A percentile compares a stretch with the other conserved stretches of the same genome.
These are phyloP conservation scores for Heterobasidion parviporum DNA, from an alignment of 1,284 basidiomycete species.

Conservation along the genomic window DNA sequence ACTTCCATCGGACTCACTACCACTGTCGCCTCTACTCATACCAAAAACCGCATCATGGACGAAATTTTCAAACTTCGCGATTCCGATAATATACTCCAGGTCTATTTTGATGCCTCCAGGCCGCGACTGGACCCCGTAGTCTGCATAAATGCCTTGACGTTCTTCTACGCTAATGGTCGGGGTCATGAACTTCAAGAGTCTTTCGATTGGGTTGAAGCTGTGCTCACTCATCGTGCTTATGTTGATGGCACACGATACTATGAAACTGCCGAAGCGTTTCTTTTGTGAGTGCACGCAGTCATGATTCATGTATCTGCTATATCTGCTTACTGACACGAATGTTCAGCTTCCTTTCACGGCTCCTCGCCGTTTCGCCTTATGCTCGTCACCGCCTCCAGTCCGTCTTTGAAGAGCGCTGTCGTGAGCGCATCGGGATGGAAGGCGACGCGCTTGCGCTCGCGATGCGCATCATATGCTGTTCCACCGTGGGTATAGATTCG, in stretches of 20 bases:
- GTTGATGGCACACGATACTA: conserved; percentile 51
- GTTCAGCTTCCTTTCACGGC: conserved; percentile 33
- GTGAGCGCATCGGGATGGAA: conserved; percentile 39
- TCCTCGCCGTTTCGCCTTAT: conserved; percentile 19
- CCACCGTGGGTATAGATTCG: conserved; percentile 30
- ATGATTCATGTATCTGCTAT: too few species aligned
- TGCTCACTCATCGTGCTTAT: conserved; percentile 46
- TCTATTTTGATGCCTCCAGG: conserved; percentile 46
- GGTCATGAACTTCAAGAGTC: conserved; percentile 38
- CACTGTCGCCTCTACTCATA: conserved; percentile 23
- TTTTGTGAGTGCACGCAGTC: conserved; percentile 19
- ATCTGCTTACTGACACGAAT: too few species aligned
- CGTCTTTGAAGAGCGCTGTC: conserved; percentile 22
- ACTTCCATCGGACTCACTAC: conserved; percentile 41
- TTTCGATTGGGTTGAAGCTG: conserved; percentile 40
- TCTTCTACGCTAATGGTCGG: conserved; percentile 43
- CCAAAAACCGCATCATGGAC: conserved; percentile 39
- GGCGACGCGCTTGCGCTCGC: conserved; percentile 36
- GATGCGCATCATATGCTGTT: conserved; percentile 39
- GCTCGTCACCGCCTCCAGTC: background rate
- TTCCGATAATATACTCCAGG: conserved; percentile 42
- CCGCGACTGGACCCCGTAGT: conserved; percentile 47
- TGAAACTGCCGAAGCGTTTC: conserved; percentile 41
- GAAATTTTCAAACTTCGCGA: conserved; percentile 43
- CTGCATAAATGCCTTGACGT: conserved; percentile 39